Base-by-base conservation (phyloP, 208 protist species). In the Wallacemonas rigidus region DNA sequence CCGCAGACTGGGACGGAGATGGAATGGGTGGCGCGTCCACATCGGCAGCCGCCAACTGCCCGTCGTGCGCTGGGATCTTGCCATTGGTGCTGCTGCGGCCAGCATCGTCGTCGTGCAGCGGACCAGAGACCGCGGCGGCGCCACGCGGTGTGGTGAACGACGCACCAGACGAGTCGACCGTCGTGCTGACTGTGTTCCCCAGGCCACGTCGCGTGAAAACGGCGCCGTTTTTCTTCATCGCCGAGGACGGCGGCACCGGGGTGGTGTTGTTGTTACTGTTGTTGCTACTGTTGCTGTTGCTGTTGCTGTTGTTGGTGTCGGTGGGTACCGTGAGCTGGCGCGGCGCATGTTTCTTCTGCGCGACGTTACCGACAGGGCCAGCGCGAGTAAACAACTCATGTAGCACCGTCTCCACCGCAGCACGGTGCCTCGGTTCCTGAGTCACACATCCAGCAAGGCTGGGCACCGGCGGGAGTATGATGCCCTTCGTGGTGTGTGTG, bases 321-420 rank as follows among this genome's bases (percentile, higher is more conserved):
- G 36, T 6, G 26, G 36, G 9, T 7, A 65, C 9, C 41, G 60
- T 8, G 14, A 8, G 43, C 12, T 17, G 60, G 40, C n/a, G 60
- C 4, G 60, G 38, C 8, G 60, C 38, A 8, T 5, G 0, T 41
- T 44, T 44, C 60, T 65, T 65, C 41, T 41, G 56, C 3, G 7
- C 14, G 6, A 62, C 6, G 41, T 38, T 41, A 38, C 14, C 41
- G 38, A 3, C 41, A 5, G 60, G 60, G 4, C 60, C 60, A 3
- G 41, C 7, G 26, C 60, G 60, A 3, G 60, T 41, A 41, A 65
- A 65, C 14, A 65, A 15, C 38, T 50, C 43, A 26, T 41, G 12
- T 4, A 65, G 60, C 41, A 65, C 11, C 41, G 11, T 12, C 60
- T 65, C 60, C 36, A 65, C 40, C 4, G 15, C 60, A 12, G 60